Evolutionary conservation across 1,139 yeast species (phyloP).

Genomic region (Arxiozyma bovina): DNA sequence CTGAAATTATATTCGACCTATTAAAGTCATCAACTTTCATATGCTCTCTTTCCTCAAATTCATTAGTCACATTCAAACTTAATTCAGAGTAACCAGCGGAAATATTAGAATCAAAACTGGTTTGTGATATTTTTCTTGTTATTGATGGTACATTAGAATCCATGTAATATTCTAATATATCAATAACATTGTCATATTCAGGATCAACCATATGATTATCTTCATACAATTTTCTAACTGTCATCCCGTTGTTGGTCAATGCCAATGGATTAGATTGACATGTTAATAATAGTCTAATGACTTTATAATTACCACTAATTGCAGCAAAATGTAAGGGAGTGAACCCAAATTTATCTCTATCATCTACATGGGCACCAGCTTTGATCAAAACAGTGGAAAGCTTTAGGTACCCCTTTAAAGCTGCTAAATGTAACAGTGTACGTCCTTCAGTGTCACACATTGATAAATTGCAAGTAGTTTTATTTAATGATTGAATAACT

Average conservation of each 20-base stretch:
- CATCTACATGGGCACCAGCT: conserved; percentile 73
- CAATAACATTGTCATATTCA: conserved; percentile 10
- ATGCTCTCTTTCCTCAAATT: not conserved
- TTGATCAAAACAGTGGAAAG: conserved; percentile 57
- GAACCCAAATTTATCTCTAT: conserved; percentile 67
- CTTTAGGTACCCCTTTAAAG: conserved; percentile 59
- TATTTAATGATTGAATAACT: conserved; percentile 49
- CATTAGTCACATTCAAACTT: not conserved
- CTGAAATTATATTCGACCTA: conserved; percentile 10
- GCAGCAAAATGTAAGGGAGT: conserved; percentile 86
- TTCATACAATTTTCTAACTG: conserved; percentile 39
- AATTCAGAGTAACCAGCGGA: conserved; percentile 35
- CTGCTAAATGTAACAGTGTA: conserved; percentile 75
- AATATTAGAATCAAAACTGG: conserved; percentile 45
- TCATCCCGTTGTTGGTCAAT: conserved; percentile 47
- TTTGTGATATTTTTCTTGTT: conserved; percentile 17
- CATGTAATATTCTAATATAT: conserved; percentile 2
- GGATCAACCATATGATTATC: conserved; percentile 32
- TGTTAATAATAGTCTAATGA: conserved; percentile 24
- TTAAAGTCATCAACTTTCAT: not conserved
- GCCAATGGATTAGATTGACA: conserved; percentile 58
- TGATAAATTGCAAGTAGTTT: conserved; percentile 57
- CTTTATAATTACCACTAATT: conserved; percentile 57
- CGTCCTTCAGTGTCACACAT: conserved; percentile 77
- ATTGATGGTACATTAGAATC: conserved; percentile 2